Evolutionary conservation across 768 basidiomycete genomes (phyloP).

Genomic region (Galerina marginata): DNA sequence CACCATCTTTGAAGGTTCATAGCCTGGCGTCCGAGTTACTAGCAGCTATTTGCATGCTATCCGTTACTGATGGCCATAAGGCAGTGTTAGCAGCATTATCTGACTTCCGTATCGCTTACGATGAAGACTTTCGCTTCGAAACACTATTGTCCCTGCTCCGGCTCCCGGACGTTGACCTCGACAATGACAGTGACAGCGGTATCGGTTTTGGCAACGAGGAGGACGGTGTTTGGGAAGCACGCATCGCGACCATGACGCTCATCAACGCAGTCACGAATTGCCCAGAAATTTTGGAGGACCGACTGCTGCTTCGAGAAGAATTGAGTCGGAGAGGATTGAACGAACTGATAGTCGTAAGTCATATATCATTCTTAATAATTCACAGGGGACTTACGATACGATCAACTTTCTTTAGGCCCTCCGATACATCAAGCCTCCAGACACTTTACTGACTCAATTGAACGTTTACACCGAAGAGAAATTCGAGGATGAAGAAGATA

Average conservation of each 20-base stretch:
- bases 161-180: constrained; percentile 49
- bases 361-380: background rate
- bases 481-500: constrained; percentile 87
- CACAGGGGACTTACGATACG: no score
- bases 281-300: constrained; percentile 77
- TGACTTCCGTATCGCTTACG: constrained; percentile 73
- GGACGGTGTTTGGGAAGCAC: constrained; percentile 81
- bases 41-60: constrained; percentile 82
- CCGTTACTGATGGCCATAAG: constrained; percentile 70
- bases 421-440: constrained; percentile 77
- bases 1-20: constrained; percentile 70
- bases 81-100: constrained; percentile 79
- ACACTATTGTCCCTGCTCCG: constrained; percentile 69
- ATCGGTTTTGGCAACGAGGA: constrained; percentile 55
- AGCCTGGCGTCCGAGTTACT: constrained; percentile 77
- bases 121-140: constrained; percentile 83
- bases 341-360: constrained; percentile 80
- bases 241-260: constrained; percentile 76
- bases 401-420: constrained; percentile 56
- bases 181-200: constrained; percentile 36
- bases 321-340: constrained; percentile 82
- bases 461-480: constrained; percentile 87
- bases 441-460: constrained; percentile 72
- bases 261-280: constrained; percentile 81
- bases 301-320: constrained; percentile 83